Percentiles rank a stretch among this genome's conserved stretches.
phyloP scores from a whole-genome alignment of 768 basidiomycete species.

The Lactarius hatsudake region DNA sequence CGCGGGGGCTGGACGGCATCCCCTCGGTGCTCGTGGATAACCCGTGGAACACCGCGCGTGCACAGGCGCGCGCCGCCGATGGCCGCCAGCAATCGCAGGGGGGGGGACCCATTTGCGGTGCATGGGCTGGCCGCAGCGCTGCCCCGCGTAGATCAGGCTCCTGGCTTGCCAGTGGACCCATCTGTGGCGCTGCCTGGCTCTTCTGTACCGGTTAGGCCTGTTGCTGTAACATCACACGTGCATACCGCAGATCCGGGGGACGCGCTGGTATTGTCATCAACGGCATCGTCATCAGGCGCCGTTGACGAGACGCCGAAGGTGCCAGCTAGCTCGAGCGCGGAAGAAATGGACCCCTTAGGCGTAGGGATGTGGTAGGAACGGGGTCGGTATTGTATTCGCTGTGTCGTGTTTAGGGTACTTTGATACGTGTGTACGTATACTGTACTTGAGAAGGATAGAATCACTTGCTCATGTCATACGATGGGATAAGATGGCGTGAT shows the following conservation, averaged over 20 bases:
- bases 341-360: slow-evolving; percentile 26
- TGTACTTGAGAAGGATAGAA: neutral
- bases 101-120: slow-evolving; percentile 13
- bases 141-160: neutral
- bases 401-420: neutral
- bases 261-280: neutral
- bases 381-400: neutral
- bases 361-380: slow-evolving; percentile 22
- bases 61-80: neutral
- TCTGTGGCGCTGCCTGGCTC: slow-evolving; percentile 30
- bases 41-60: slow-evolving; percentile 54
- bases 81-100: neutral
- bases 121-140: neutral
- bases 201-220: neutral
- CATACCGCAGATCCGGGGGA: neutral
- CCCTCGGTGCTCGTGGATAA: slow-evolving; percentile 50
- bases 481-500: slow-evolving; percentile 41
- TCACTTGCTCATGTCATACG: neutral
- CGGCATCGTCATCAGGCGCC: neutral
- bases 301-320: neutral
- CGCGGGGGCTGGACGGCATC: slow-evolving; percentile 15
- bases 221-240: neutral
- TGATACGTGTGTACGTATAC: neutral
- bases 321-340: neutral
- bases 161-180: slow-evolving; percentile 29